phyloP scores from a whole-genome alignment of 2,329 filamentous ascomycete genomes.

The Sporothrix pallida region DNA sequence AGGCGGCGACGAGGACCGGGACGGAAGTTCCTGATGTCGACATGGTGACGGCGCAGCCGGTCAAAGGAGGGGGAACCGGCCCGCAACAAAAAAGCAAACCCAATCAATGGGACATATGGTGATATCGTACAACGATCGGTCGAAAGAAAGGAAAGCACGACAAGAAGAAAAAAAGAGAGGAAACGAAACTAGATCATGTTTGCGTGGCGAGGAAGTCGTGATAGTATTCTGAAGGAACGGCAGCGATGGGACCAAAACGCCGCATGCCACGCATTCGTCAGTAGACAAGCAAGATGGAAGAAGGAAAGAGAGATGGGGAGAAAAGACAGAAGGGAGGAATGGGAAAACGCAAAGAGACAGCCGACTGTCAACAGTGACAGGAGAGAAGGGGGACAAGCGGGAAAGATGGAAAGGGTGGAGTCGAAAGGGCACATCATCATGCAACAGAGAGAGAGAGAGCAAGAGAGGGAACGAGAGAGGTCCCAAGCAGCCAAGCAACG shows the following conservation, averaged over 20 bases:
- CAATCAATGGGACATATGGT: slow-evolving; percentile 55
- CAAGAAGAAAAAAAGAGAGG: slow-evolving; percentile 13
- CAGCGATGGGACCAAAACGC: slow-evolving; percentile 26
- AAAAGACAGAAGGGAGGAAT: background rate
- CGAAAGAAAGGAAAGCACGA: slow-evolving; percentile 35
- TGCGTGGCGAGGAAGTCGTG: slow-evolving; percentile 31
- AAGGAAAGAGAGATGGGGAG: slow-evolving; percentile 24
- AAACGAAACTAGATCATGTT: slow-evolving; percentile 27
- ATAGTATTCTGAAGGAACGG: slow-evolving; percentile 40
- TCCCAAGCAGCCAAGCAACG: background rate
- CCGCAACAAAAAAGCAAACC: slow-evolving; percentile 46
- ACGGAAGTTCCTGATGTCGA: slow-evolving; percentile 51
- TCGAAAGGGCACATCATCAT: slow-evolving; percentile 29
- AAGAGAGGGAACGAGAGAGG: background rate
- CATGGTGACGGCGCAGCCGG: slow-evolving; percentile 50
- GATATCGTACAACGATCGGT: slow-evolving; percentile 22
- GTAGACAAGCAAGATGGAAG: slow-evolving; percentile 24
- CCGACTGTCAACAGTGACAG: background rate
- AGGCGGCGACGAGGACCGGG: slow-evolving; percentile 59
- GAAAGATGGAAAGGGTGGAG: slow-evolving; percentile 17
- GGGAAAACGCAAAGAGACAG: slow-evolving; percentile 1
- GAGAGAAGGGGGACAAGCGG: background rate
- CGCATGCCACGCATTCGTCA: slow-evolving; percentile 20
- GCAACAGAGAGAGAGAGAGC: slow-evolving; percentile 21
- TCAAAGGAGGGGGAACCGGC: slow-evolving; percentile 40